Conservation (phyloP, 2,329 filamentous ascomycete genomes). For the Trichophyton mentagrophytes region DNA sequence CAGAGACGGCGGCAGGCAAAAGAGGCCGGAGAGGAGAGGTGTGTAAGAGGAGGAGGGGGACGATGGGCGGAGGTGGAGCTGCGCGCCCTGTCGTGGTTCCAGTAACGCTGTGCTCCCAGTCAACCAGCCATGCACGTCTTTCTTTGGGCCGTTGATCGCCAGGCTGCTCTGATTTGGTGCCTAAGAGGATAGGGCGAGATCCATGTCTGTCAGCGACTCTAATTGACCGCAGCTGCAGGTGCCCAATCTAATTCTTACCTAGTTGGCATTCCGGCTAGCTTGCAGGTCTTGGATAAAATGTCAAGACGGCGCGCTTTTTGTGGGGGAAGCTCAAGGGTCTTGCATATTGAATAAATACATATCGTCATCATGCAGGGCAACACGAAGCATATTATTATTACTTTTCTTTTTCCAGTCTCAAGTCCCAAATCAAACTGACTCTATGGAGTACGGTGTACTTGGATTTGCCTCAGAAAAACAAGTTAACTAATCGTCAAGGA, state of each 20-base stretch:
- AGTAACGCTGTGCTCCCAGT: not conserved
- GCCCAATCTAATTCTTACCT: not conserved
- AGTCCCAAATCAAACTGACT: not conserved
- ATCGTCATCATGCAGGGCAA: not conserved
- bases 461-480: not conserved
- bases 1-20: not conserved
- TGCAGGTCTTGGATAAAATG: not conserved
- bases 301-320: not conserved
- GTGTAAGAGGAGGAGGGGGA: not conserved
- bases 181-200: not conserved
- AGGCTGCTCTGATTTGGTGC: not conserved
- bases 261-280: not conserved
- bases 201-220: not conserved
- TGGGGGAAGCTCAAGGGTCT: not conserved
- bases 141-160: not conserved
- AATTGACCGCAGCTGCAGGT: not conserved
- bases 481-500: slow-evolving; percentile 2
- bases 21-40: not conserved
- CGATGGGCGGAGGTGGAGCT: not conserved
- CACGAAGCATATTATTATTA: not conserved
- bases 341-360: not conserved
- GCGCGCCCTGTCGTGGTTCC: not conserved
- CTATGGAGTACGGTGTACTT: not conserved
- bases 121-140: not conserved
- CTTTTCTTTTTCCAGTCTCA: not conserved